Percentiles rank a stretch among this genome's conserved stretches.
Conservation (phyloP, 805 yeast species). For the Hanseniaspora guilliermondii region DNA sequence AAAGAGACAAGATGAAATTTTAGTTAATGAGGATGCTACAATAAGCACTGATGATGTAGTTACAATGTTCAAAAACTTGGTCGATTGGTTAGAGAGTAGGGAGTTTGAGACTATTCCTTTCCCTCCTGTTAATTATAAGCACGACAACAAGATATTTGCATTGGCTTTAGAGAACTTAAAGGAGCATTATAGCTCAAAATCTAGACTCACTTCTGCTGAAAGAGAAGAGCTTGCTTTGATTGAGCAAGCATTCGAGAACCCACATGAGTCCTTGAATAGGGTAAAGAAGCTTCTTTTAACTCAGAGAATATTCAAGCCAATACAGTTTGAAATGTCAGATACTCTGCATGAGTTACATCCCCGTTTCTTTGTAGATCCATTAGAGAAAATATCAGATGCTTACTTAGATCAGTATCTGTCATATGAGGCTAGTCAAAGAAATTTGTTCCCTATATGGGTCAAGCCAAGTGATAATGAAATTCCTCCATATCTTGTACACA, state of each 20-base stretch:
- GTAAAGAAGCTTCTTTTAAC: slow-evolving; percentile 72
- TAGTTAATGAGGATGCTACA: slow-evolving; percentile 68
- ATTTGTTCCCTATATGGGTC: slow-evolving; percentile 87
- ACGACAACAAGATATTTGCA: slow-evolving; percentile 80
- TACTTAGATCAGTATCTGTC: slow-evolving; percentile 89
- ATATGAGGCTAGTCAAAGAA: slow-evolving; percentile 85
- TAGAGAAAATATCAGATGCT: slow-evolving; percentile 93
- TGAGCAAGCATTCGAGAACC: slow-evolving; percentile 94
- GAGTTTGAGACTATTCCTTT: slow-evolving; percentile 80
- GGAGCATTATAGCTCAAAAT: slow-evolving; percentile 62
- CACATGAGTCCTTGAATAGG: slow-evolving; percentile 80
- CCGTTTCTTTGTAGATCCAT: slow-evolving; percentile 75
- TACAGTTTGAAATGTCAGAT: slow-evolving; percentile 79
- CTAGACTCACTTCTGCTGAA: slow-evolving; percentile 71
- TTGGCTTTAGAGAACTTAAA: slow-evolving; percentile 82
- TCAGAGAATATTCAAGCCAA: slow-evolving; percentile 86
- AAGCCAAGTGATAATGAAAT: slow-evolving; percentile 91
- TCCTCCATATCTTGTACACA: slow-evolving; percentile 81
- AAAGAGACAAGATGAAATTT: slow-evolving; percentile 67
- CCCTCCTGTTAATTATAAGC: slow-evolving; percentile 84
- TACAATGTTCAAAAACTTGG: slow-evolving; percentile 72
- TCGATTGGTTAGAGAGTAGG: slow-evolving; percentile 78
- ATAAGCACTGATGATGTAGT: slow-evolving; percentile 82
- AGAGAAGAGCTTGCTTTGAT: slow-evolving; percentile 86
- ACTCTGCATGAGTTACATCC: slow-evolving; percentile 74